phyloP scores from a whole-genome alignment of 257 asterid genomes.

The Lavandula angustifolia region DNA sequence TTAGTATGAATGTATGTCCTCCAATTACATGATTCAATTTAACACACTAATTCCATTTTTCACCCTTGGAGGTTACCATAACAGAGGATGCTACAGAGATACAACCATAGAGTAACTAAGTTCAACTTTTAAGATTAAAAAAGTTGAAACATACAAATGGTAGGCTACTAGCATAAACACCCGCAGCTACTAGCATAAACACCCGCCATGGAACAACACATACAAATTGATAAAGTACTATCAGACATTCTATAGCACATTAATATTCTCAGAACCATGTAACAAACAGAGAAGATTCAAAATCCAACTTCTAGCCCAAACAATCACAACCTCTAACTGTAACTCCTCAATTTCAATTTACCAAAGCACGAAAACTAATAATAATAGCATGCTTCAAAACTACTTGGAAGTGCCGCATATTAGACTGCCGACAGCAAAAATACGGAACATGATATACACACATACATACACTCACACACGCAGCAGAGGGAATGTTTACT shows the following conservation, averaged over 20 bases:
- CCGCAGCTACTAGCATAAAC: background rate
- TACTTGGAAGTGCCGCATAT: slow-evolving; percentile 19
- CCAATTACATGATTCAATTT: background rate
- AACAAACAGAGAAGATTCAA: background rate
- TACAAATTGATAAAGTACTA: background rate
- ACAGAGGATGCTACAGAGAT: slow-evolving; percentile 9
- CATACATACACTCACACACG: background rate
- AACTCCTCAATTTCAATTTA: slow-evolving; percentile 15
- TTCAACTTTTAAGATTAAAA: slow-evolving; percentile 5
- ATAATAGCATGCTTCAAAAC: background rate
- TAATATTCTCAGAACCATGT: background rate
- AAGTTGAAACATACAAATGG: background rate
- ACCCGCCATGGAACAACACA: background rate
- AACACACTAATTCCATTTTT: background rate
- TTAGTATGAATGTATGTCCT: background rate
- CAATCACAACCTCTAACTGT: background rate
- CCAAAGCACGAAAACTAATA: background rate
- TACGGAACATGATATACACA: background rate
- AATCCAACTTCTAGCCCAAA: background rate
- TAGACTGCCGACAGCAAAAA: background rate
- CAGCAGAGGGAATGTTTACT: background rate
- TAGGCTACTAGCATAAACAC: too few relatives aligned
- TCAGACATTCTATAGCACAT: background rate
- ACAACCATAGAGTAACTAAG: slow-evolving; percentile 9
- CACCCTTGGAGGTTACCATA: background rate